Evolutionary conservation across 192 early-diverging fungal genomes (phyloP).

Genomic region (Backusella westeae): DNA sequence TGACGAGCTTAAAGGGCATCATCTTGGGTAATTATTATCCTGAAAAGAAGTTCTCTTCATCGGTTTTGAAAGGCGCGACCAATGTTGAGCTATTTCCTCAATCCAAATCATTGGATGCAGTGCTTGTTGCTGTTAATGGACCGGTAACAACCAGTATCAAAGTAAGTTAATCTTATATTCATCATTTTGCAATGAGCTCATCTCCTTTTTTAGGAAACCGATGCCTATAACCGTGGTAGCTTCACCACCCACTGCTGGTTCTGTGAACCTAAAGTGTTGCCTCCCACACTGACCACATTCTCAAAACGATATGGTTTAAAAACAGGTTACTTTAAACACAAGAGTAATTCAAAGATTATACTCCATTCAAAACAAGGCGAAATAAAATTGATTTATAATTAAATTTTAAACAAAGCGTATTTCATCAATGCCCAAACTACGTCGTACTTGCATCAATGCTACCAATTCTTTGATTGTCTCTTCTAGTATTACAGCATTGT

Average conservation of each 20-base stretch:
- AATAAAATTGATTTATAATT: neutral
- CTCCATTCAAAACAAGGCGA: constrained; percentile 3
- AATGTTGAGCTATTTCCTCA: neutral
- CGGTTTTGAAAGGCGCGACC: neutral
- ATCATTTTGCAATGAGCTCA: neutral
- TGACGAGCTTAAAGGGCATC: neutral
- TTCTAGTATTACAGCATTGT: constrained; percentile 90
- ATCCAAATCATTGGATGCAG: neutral
- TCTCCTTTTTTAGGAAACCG: neutral
- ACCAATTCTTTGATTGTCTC: constrained; percentile 92
- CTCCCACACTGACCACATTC: neutral
- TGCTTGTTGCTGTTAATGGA: neutral
- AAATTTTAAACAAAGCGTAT: constrained; percentile 16
- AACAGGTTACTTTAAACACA: neutral
- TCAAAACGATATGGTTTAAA: neutral
- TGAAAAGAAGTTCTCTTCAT: neutral
- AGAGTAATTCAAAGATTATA: neutral
- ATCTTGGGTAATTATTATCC: constrained; percentile 1
- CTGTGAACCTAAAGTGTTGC: neutral
- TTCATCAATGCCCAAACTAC: constrained; percentile 71
- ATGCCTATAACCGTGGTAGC: neutral
- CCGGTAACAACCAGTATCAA: neutral
- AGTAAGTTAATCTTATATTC: neutral
- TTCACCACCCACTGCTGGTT: neutral
- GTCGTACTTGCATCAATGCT: constrained; percentile 75